phyloP scores from a whole-genome alignment of 208 protist species.

The Naegleria lovaniensis region DNA sequence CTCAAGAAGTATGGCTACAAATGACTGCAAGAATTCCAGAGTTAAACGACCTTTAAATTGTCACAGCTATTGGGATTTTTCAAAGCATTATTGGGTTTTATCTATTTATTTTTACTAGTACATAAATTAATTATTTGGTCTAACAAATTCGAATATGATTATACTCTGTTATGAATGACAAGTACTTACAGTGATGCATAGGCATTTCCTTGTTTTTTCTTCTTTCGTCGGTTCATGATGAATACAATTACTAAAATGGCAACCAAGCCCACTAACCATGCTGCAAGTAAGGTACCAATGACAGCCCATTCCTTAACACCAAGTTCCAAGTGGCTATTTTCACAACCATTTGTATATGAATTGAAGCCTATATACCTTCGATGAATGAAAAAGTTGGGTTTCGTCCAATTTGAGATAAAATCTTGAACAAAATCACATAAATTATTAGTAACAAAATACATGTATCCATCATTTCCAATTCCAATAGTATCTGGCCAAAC shows the following conservation, averaged over 20 bases:
- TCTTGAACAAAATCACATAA: neutral
- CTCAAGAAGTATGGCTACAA: neutral
- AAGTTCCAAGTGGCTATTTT: neutral
- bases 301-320: neutral
- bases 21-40: neutral
- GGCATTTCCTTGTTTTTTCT: neutral
- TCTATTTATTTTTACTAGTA: neutral
- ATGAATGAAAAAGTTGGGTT: neutral
- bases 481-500: constrained; percentile 13
- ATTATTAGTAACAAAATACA: neutral
- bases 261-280: neutral
- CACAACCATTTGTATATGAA: neutral
- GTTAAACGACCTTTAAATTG: neutral
- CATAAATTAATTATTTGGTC: neutral
- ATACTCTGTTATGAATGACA: too few species aligned
- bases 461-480: neutral
- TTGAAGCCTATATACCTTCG: neutral
- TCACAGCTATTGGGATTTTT: neutral
- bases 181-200: neutral
- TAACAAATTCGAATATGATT: too few species aligned
- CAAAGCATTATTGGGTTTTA: neutral
- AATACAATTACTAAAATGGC: neutral
- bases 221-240: neutral
- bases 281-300: neutral
- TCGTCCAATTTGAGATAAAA: neutral